These are phyloP conservation scores for Penicillium ucsense DNA, from an alignment of 495 filamentous ascomycete genomes.

Conservation along the genomic window DNA sequence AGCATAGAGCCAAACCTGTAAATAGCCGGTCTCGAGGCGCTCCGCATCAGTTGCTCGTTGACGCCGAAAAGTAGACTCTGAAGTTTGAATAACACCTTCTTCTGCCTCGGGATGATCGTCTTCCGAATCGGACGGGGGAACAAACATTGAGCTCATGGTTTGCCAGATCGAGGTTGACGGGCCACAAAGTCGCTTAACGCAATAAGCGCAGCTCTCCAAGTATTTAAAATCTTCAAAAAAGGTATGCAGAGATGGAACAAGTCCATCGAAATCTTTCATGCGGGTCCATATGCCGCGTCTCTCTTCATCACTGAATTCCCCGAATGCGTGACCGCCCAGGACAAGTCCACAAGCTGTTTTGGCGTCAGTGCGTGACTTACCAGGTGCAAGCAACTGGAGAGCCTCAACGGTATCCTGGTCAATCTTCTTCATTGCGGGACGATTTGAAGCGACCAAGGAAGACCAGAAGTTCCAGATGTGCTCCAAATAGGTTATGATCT, in stretches of 20 bases:
- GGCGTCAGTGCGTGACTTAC: background rate
- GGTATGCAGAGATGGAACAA: conserved; percentile 24
- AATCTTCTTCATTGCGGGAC: no score
- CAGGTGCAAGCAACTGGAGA: background rate
- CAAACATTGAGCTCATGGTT: conserved; percentile 9
- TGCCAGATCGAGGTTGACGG: conserved; percentile 1
- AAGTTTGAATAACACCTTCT: conserved; percentile 14
- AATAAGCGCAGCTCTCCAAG: conserved; percentile 15
- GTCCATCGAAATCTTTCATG: conserved; percentile 9
- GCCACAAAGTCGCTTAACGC: conserved; percentile 18
- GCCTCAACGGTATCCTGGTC: background rate
- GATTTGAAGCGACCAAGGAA: no score
- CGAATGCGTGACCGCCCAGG: conserved; percentile 15
- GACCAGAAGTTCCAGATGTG: background rate
- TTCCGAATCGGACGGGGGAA: background rate
- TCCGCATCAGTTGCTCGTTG: conserved; percentile 1
- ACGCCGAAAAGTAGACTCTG: conserved; percentile 12
- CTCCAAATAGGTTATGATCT: background rate
- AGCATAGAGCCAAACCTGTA: conserved; percentile 17
- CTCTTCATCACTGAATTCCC: conserved; percentile 16
- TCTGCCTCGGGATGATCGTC: background rate
- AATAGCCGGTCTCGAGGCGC: conserved; percentile 11
- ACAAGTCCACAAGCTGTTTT: conserved; percentile 3
- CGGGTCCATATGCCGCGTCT: conserved; percentile 10
- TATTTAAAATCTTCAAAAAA: conserved; percentile 30